Evolutionary conservation across 768 basidiomycete species (phyloP).

Genomic region (Podaxis sp.): DNA sequence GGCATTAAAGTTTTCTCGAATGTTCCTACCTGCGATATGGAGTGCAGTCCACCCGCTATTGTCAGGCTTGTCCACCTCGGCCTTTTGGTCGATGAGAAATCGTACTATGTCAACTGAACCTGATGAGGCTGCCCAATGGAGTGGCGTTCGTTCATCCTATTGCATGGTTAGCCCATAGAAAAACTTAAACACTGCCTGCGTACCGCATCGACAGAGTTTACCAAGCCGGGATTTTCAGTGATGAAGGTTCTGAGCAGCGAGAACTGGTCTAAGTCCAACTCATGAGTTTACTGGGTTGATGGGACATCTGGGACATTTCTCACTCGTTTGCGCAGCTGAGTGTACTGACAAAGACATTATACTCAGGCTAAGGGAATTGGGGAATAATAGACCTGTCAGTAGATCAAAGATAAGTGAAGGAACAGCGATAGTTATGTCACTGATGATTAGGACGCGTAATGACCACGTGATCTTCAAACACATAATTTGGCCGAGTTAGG

Average conservation of each 20-base stretch:
- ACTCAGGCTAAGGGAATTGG: background rate
- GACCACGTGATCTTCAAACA: background rate
- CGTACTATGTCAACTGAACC: constrained; percentile 66
- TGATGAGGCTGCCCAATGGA: constrained; percentile 85
- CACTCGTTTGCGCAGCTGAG: constrained; percentile 69
- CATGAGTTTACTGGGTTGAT: constrained; percentile 6
- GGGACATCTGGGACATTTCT: constrained; percentile 12
- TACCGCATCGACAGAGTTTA: constrained; percentile 67
- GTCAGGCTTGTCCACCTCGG: constrained; percentile 67
- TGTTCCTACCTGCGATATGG: constrained; percentile 66
- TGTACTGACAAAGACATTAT: constrained; percentile 56
- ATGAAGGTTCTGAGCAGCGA: constrained; percentile 67
- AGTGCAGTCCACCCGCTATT: constrained; percentile 74
- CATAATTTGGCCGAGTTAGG: background rate
- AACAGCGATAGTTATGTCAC: background rate
- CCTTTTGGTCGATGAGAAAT: constrained; percentile 68
- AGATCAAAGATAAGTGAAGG: background rate
- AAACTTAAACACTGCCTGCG: constrained; percentile 14
- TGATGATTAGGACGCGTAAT: constrained; percentile 14
- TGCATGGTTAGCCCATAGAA: constrained; percentile 9
- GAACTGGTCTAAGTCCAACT: constrained; percentile 53
- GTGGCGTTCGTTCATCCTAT: constrained; percentile 75
- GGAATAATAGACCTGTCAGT: too few relatives aligned
- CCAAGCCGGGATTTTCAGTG: constrained; percentile 55
- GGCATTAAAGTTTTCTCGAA: background rate